Evolutionary conservation across 2,329 filamentous ascomycete genomes (phyloP), one percentile per base, ranked within the genome.

Genomic region (Neoscytalidium dimidiatum): DNA sequence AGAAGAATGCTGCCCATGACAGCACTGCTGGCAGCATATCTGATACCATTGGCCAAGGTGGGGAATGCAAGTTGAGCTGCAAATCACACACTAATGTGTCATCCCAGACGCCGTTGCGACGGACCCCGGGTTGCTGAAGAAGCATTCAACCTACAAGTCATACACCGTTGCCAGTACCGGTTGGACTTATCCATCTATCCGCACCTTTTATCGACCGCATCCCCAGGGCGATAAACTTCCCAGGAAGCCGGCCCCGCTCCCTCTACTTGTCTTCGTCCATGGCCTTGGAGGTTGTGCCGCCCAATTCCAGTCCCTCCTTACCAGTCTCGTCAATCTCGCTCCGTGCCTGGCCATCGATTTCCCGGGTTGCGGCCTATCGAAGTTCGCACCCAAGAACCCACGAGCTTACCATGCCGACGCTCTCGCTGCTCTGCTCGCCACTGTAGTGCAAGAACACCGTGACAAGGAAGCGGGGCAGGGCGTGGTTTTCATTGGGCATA

Each of bases 201-300:
- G 94, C 64, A 88, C 94, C 48, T 97, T 98, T 77, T 94, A 90
- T 78, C 87, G 90, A 64, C 86, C 87, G 63, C 95, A 97, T 78
- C 86, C 88, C 21, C 92, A 97, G 73, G 88, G 89, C n/a, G 86
- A 89, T 66, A 91, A 95, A 75, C 84, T 98, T 3, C 92, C 92
- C 2, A 85, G 82, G 46, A 84, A 88, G 67, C 91, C 92, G 1
- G 84, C 86, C 0, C 89, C 91, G 0, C 79, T 97, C 11, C 95
- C 95, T 1, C 80, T 99, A 9, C 81, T 98, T 3, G 93, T 98
- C 48, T 97, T 96, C 74, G 84, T 98, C 65, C 95, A 98, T 73
- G 95, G 95, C 1, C 84, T 98, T 9, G 95, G 94, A n/a, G 95
- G 95, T 56, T 96, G 92, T 0, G 85, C 93, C 26, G 90, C 92